These are phyloP conservation scores for Bacidia rubella DNA, from an alignment of 495 filamentous ascomycete species.

Conservation along the genomic window DNA sequence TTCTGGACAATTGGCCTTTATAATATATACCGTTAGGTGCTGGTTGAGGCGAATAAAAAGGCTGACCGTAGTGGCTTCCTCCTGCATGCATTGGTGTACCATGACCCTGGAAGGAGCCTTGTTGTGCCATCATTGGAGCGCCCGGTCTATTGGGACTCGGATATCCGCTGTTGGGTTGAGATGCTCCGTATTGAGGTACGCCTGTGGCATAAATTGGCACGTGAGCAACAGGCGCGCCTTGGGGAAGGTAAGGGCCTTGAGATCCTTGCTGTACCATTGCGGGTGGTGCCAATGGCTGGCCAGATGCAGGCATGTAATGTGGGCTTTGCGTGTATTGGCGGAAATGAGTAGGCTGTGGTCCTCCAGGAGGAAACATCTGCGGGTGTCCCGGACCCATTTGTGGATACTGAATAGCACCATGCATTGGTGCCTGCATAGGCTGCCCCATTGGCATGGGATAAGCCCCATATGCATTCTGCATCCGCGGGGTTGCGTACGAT, in stretches of 20 bases:
- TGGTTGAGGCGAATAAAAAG: slow-evolving; percentile 50
- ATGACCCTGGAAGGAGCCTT: slow-evolving; percentile 64
- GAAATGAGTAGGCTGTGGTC: slow-evolving; percentile 34
- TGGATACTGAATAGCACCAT: slow-evolving; percentile 37
- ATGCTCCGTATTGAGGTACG: slow-evolving; percentile 50
- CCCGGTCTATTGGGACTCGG: slow-evolving; percentile 61
- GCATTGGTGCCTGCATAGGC: slow-evolving; percentile 24
- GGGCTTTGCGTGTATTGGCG: slow-evolving; percentile 37
- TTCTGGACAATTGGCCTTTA: slow-evolving; percentile 7
- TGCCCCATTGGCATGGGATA: slow-evolving; percentile 59
- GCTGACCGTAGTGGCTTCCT: slow-evolving; percentile 53
- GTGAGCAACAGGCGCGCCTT: slow-evolving; percentile 47
- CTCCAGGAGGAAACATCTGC: slow-evolving; percentile 53
- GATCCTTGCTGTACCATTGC: slow-evolving; percentile 76
- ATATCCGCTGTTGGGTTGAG: slow-evolving; percentile 61
- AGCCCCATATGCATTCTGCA: slow-evolving; percentile 52
- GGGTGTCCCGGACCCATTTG: slow-evolving; percentile 54
- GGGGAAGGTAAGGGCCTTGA: slow-evolving; percentile 39
- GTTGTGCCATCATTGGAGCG: slow-evolving; percentile 75
- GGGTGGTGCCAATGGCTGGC: slow-evolving; percentile 49
- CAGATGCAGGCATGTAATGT: slow-evolving; percentile 54
- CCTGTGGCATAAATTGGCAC: slow-evolving; percentile 65
- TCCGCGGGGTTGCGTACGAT: slow-evolving; percentile 64
- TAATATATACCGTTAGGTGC: slow-evolving; percentile 47
- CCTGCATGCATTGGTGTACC: slow-evolving; percentile 51